Percentiles rank a stretch among this genome's conserved stretches.
Evolutionary conservation across 2,329 filamentous ascomycete genomes (phyloP).

Genomic region (Nakataea oryzae): DNA sequence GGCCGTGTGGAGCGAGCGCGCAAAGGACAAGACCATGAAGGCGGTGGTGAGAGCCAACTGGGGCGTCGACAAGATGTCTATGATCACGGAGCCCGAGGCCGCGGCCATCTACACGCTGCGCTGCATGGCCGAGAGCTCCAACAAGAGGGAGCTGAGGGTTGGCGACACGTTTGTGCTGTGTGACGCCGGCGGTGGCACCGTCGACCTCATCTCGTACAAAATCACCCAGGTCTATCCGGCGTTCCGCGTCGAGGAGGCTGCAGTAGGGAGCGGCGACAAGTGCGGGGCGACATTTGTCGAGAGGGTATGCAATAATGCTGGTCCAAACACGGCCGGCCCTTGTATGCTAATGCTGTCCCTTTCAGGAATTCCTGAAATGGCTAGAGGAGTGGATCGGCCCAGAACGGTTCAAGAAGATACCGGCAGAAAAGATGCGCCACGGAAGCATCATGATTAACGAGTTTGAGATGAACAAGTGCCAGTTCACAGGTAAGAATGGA

Average conservation of each 20-base stretch:
- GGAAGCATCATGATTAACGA: constrained; percentile 7
- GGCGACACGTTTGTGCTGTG: constrained; percentile 15
- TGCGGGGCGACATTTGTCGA: constrained; percentile 9
- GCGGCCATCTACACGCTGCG: constrained; percentile 29
- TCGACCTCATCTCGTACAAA: constrained; percentile 41
- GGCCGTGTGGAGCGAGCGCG: constrained; percentile 33
- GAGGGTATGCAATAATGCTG: constrained; percentile 1
- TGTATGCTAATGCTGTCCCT: too few species aligned
- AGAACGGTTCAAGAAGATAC: constrained; percentile 5
- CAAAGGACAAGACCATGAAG: constrained; percentile 21
- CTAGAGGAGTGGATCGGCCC: constrained; percentile 7
- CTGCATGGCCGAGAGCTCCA: neutral
- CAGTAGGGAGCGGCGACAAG: constrained; percentile 7
- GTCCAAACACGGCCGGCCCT: too few species aligned
- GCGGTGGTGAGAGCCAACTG: constrained; percentile 23
- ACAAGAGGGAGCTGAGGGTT: constrained; percentile 9
- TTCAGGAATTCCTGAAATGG: constrained; percentile 7
- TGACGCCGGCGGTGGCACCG: constrained; percentile 21
- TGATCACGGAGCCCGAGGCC: constrained; percentile 33
- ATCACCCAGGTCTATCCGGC: constrained; percentile 30
- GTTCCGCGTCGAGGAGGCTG: neutral
- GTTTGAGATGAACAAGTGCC: constrained; percentile 6
- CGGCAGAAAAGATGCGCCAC: constrained; percentile 2
- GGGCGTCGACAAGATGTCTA: constrained; percentile 18
- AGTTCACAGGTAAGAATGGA: constrained; percentile 3